Base-by-base conservation (phyloP, 495 filamentous ascomycete genomes). In the Xylaria telfairii region DNA sequence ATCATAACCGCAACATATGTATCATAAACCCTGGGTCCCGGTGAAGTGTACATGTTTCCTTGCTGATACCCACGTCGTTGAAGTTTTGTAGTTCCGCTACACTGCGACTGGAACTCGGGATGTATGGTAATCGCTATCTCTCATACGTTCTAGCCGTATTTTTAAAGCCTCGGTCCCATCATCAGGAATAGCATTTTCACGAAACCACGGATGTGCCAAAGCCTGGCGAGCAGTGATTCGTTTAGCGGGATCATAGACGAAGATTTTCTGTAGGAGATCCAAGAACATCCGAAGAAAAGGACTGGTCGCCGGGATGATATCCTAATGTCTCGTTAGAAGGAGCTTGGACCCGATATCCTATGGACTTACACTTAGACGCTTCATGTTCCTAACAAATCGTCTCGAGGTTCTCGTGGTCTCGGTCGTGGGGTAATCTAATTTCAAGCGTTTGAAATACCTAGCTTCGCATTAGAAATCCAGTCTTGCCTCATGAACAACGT, bases 351-450 rank as follows among this genome's bases (percentile, higher is more conserved):
- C 10, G 12, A 21, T 37, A 19, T 39, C 30, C 54, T 19, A 34
- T 26, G 74, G 41, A 81, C 92, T 77, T 88, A 98, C 95, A 66
- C 88, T 85, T 19, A 99, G 82, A 64, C 84, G 85, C 81, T 97
- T 98, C 96, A 99, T 99, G 0, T 93, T 94, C 75, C 92, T 92
- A 37, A 98, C 96, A 76, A 97, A 99, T 83, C 95, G 92, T 71
- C 90, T 89, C 6, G 94, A 97, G 10, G 93, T 92, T 70, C 94
- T 90, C 0, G 93, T 93, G 0, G 96, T 98, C 34, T 98, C 95
- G 3, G 81, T 77, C 46, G 92, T 92, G 5, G 96, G 96, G 73
- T 98, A 99, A 75, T 97, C 93, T 28, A 98, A 87, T 78, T 90
- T 92, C 49, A 84, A 83, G 30, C 92, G 90, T 72, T 91, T 91